Evolutionary conservation across 176 grass and related monocot genomes (phyloP).

Genomic region (Hyparrhenia diplandra): DNA sequence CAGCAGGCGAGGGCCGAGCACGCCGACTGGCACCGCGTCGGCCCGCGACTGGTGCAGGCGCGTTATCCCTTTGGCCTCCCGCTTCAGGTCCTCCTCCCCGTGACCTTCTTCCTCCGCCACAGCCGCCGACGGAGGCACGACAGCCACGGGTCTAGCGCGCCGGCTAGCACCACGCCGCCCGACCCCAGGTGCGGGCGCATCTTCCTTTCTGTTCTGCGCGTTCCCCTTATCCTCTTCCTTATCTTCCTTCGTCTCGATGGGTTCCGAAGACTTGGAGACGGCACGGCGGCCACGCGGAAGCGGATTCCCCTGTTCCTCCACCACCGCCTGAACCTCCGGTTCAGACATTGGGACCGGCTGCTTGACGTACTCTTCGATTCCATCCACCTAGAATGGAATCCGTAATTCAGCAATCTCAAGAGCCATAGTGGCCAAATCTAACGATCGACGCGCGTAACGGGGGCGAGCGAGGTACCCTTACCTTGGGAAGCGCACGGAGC

Average conservation of each 20-base stretch:
- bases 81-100: background rate
- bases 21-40: background rate
- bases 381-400: constrained; percentile 11
- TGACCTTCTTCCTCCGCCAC: background rate
- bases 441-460: background rate
- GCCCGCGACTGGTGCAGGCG: background rate
- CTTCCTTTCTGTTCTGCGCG: background rate
- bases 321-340: background rate
- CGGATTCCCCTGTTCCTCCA: background rate
- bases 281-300: constrained; percentile 5
- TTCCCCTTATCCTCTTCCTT: background rate
- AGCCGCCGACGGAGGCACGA: background rate
- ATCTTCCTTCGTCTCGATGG: background rate
- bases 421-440: background rate
- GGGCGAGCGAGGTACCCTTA: background rate
- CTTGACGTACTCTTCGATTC: constrained; percentile 17
- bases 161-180: background rate
- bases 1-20: background rate
- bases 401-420: background rate
- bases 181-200: background rate
- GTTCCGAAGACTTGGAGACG: background rate
- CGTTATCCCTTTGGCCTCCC: background rate
- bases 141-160: background rate
- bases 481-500: constrained; percentile 53
- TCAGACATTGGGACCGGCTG: background rate